Evolutionary conservation across 2,329 filamentous ascomycete species (phyloP).

Genomic region (Trichoderma asperellum): DNA sequence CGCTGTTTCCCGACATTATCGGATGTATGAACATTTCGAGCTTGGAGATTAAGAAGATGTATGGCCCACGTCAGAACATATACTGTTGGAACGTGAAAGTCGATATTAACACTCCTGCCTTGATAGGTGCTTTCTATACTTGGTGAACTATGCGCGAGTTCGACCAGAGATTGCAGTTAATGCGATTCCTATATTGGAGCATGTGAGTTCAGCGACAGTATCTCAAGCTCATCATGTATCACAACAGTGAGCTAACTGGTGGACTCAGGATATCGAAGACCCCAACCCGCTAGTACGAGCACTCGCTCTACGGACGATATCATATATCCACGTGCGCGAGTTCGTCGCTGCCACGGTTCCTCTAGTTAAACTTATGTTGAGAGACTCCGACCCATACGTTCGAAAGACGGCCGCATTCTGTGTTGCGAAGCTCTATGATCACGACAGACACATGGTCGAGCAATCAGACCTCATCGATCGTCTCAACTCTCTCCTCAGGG

Average conservation of each 20-base stretch:
- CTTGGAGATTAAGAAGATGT: slow-evolving; percentile 99
- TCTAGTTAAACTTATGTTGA: slow-evolving; percentile 79
- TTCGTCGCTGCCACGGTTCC: slow-evolving; percentile 91
- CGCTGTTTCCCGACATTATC: slow-evolving; percentile 92
- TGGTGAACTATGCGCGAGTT: slow-evolving; percentile 95
- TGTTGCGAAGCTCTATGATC: slow-evolving; percentile 96
- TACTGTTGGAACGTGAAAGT: not conserved
- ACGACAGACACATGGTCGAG: slow-evolving; percentile 89
- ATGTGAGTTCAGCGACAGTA: slow-evolving; percentile 54
- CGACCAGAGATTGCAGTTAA: slow-evolving; percentile 94
- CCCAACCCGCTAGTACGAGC: slow-evolving; percentile 90
- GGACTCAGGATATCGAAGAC: slow-evolving; percentile 84
- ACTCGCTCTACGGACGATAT: slow-evolving; percentile 90
- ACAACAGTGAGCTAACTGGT: slow-evolving; percentile 24
- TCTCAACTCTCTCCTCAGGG: slow-evolving; percentile 84
- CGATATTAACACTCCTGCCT: slow-evolving; percentile 3
- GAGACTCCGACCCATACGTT: slow-evolving; percentile 90
- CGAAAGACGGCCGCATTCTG: slow-evolving; percentile 96
- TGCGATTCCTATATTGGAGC: slow-evolving; percentile 83
- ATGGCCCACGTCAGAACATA: slow-evolving; percentile 40
- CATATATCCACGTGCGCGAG: slow-evolving; percentile 94
- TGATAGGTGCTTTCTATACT: slow-evolving; percentile 89
- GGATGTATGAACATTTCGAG: slow-evolving; percentile 93
- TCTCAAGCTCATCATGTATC: slow-evolving; percentile 9
- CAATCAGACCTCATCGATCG: slow-evolving; percentile 88